A percentile compares a stretch with the other conserved stretches of the same genome.
phyloP scores from a whole-genome alignment of 805 yeast species.

The Candida takata region DNA sequence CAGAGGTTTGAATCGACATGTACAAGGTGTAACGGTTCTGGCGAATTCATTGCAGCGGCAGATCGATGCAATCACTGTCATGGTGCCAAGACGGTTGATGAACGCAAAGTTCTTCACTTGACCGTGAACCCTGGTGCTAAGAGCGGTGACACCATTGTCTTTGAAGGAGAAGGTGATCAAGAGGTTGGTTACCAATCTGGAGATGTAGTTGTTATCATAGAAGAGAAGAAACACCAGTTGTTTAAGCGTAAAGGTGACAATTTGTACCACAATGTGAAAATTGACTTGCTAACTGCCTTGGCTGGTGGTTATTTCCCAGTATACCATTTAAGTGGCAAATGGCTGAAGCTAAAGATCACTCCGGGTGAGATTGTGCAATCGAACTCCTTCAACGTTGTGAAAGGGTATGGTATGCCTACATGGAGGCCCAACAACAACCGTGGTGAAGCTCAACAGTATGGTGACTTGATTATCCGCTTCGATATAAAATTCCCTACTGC shows the following conservation, averaged over 20 bases:
- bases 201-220: conserved; percentile 53
- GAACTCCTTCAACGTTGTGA: conserved; percentile 39
- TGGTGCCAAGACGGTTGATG: conserved; percentile 40
- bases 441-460: conserved; percentile 24
- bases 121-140: conserved; percentile 50
- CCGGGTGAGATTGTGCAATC: conserved; percentile 50
- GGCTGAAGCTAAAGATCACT: conserved; percentile 31
- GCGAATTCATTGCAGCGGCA: conserved; percentile 26
- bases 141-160: conserved; percentile 43
- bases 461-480: conserved; percentile 55
- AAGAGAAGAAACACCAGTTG: conserved; percentile 27
- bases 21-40: conserved; percentile 36
- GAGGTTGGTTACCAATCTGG: conserved; percentile 55
- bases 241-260: conserved; percentile 40
- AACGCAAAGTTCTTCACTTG: conserved; percentile 44
- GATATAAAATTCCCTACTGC: conserved; percentile 51
- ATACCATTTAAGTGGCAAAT: conserved; percentile 31
- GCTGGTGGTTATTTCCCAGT: conserved; percentile 46
- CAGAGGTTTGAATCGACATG: conserved; percentile 40
- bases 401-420: conserved; percentile 58
- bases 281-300: conserved; percentile 48
- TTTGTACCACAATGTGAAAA: conserved; percentile 35
- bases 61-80: conserved; percentile 36
- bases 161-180: conserved; percentile 62
- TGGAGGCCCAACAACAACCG: neutral